These are phyloP conservation scores for Hydnomerulius pinastri DNA, from an alignment of 768 basidiomycete genomes.

Conservation along the genomic window DNA sequence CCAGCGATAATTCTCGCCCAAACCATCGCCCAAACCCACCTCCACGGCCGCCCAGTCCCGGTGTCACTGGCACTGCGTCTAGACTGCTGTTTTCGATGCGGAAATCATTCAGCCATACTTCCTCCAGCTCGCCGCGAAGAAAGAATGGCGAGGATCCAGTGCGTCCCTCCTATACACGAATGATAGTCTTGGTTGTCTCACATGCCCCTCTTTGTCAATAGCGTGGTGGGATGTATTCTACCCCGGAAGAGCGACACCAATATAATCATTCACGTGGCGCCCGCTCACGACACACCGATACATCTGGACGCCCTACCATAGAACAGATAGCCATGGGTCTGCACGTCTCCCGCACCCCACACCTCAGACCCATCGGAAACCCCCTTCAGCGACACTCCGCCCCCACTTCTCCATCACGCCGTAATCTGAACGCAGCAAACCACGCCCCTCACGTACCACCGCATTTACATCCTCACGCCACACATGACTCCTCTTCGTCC, in stretches of 20 bases:
- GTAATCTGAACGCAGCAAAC: constrained; percentile 26
- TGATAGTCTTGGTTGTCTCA: constrained; percentile 8
- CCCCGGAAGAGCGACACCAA: constrained; percentile 40
- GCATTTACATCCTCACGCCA: constrained; percentile 30
- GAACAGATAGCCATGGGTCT: constrained; percentile 83
- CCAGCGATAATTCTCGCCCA: constrained; percentile 12
- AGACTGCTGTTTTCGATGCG: constrained; percentile 33
- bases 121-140: constrained; percentile 20
- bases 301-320: constrained; percentile 57
- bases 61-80: constrained; percentile 25
- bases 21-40: neutral
- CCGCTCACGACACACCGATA: constrained; percentile 40
- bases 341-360: constrained; percentile 75
- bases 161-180: constrained; percentile 7
- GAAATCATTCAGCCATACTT: constrained; percentile 23
- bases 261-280: constrained; percentile 35
- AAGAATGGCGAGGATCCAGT: constrained; percentile 20
- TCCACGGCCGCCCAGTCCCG: constrained; percentile 7
- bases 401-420: constrained; percentile 16
- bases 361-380: constrained; percentile 47
- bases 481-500: constrained; percentile 19
- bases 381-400: constrained; percentile 21
- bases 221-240: constrained; percentile 42
- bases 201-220: constrained; percentile 9
- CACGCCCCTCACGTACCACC: constrained; percentile 20